Base-by-base conservation (phyloP, 108 stramenopile genomes). In the Hondaea fermentalgiana region DNA sequence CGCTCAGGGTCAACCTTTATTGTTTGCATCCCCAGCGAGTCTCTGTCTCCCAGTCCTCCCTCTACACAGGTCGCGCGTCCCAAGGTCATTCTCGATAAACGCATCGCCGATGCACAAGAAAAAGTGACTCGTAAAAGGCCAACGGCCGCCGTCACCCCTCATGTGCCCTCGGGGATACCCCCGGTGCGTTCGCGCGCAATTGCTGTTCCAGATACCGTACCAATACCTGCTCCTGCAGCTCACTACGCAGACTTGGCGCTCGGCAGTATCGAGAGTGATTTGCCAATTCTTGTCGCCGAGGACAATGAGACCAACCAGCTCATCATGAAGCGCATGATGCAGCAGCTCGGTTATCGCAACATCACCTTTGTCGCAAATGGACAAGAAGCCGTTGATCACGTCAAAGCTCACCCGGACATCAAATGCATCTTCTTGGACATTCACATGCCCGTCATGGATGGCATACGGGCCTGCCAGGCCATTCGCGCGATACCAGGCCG, bases 361-460 rank as follows among this genome's bases (percentile, higher is more conserved):
- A 45, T 83, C 28, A 83, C 51, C 28, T 83, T 47, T 3, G 76
- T 83, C 12, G 76, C 10, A 12, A 53, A 83, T 45, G 76, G 76
- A 12, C 45, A 35, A 53, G 49, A 47, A 12, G 76, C 76, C 28
- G 45, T 47, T 53, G 76, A 4, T 6, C 64, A 69, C 64, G 64
- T 69, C 42, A 69, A 23, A 4, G 6, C 45, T 6, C 45, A 53
- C 16, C 49, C 19, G 6, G 76, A 83, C 3, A n/a, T 71, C 76
- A 45, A 76, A 25, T 23, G 64, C 44, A 69, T 89, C 59, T 8
- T 89, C 43, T 60, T 89, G 72, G 89, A 89, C 59, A 28, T 89
- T 25, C 35, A 89, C 5, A 89, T 89, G 89, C 89, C 89, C 44
- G 72, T 83, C 76, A 76, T 89, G 76, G 87, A 89, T 42, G 89